A percentile compares a stretch with the other conserved stretches of the same genome.
Conservation (phyloP, 768 basidiomycete genomes). For the Rhodotorula paludigena region DNA sequence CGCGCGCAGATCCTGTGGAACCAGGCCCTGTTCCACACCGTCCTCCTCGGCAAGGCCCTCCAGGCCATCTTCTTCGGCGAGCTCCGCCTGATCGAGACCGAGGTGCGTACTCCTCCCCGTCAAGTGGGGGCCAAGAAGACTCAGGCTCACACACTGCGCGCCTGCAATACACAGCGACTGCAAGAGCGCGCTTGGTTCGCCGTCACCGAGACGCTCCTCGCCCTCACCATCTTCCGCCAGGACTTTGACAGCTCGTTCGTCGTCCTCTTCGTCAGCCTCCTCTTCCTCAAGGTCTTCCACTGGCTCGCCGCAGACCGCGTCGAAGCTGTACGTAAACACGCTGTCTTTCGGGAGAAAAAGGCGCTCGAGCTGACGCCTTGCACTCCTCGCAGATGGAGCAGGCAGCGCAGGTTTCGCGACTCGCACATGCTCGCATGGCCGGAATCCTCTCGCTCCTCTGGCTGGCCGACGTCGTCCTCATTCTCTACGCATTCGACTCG, state of each 20-base stretch:
- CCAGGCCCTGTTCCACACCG: conserved; percentile 71
- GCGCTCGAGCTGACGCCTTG: neutral
- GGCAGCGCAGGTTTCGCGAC: conserved; percentile 74
- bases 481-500: conserved; percentile 72
- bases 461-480: conserved; percentile 68
- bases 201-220: conserved; percentile 89
- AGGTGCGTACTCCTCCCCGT: conserved; percentile 56
- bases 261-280: conserved; percentile 86
- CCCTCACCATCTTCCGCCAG: conserved; percentile 94
- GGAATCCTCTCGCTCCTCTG: conserved; percentile 69
- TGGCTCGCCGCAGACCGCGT: conserved; percentile 94
- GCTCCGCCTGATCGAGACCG: conserved; percentile 78
- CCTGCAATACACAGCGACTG: conserved; percentile 59
- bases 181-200: conserved; percentile 98
- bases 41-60: conserved; percentile 68
- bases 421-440: conserved; percentile 82
- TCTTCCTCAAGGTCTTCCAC: conserved; percentile 95
- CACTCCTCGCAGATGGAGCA: conserved; percentile 79
- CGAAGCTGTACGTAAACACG: conserved; percentile 67
- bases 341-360: neutral
- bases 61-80: conserved; percentile 88
- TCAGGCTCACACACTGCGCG: neutral
- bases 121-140: too few relatives aligned
- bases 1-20: conserved; percentile 76
- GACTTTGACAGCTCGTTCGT: conserved; percentile 90